Percentiles rank a stretch among this genome's conserved stretches.
Evolutionary conservation across 2,329 filamentous ascomycete species (phyloP).

Genomic region (Reticulascus tulasneorum): DNA sequence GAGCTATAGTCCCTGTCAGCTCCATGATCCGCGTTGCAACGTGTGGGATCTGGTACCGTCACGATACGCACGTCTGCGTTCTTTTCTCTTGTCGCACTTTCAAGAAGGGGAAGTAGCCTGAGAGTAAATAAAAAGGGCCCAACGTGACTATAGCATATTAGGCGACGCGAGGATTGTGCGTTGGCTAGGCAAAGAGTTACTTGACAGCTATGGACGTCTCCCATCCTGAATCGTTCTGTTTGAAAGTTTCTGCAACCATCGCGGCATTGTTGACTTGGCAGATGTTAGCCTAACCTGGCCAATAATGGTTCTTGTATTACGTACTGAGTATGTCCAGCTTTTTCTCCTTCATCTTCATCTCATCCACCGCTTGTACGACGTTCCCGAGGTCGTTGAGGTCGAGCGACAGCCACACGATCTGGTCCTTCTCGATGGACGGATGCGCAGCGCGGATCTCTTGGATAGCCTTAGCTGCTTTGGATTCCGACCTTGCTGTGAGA

Average conservation of each 20-base stretch:
- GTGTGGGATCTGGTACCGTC: too few species aligned
- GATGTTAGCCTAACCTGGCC: not conserved
- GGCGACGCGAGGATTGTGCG: not conserved
- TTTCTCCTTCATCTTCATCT: conserved; percentile 16
- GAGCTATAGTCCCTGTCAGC: too few species aligned
- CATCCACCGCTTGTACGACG: conserved; percentile 15
- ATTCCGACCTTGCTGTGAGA: conserved; percentile 17
- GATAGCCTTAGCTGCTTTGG: conserved; percentile 12
- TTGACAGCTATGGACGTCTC: conserved; percentile 19
- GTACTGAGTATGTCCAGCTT: conserved; percentile 23
- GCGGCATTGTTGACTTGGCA: conserved; percentile 22
- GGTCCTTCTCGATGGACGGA: conserved; percentile 5
- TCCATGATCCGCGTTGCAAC: not conserved
- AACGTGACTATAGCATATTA: conserved; percentile 17
- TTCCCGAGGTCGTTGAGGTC: conserved; percentile 19
- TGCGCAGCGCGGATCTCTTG: conserved; percentile 7
- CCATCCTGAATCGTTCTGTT: conserved; percentile 15
- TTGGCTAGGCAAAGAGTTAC: conserved; percentile 8
- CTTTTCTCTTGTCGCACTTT: conserved; percentile 11
- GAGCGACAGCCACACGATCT: conserved; percentile 16
- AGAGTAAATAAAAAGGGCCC: conserved; percentile 23
- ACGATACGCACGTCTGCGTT: conserved; percentile 21
- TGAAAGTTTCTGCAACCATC: not conserved
- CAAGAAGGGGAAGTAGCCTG: conserved; percentile 21
- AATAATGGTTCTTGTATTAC: not conserved